A percentile compares a stretch with the other conserved stretches of the same genome.
Evolutionary conservation across 306 rosid species (phyloP).

Genomic region (Vicia faba): DNA sequence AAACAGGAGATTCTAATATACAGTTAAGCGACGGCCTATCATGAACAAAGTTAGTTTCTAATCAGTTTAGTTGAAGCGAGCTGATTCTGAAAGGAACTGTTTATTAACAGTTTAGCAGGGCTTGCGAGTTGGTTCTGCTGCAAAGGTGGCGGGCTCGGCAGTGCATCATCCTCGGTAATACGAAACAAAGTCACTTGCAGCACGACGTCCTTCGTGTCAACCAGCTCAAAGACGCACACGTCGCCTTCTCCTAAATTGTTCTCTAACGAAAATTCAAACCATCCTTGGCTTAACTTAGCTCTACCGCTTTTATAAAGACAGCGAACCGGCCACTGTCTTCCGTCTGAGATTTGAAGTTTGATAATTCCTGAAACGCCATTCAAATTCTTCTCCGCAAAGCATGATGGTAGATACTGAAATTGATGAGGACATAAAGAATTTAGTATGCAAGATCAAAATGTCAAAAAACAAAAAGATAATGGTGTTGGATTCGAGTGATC

Average conservation of each 20-base stretch:
- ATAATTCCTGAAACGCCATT: constrained; percentile 89
- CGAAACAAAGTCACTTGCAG: constrained; percentile 80
- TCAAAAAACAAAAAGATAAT: constrained; percentile 16
- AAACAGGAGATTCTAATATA: constrained; percentile 35
- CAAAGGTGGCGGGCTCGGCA: constrained; percentile 47
- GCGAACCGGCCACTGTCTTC: constrained; percentile 88
- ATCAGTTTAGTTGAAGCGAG: constrained; percentile 41
- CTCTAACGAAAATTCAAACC: constrained; percentile 87
- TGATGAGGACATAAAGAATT: constrained; percentile 27
- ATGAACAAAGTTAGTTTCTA: constrained; percentile 50
- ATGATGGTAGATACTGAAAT: constrained; percentile 92
- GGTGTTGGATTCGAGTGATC: constrained; percentile 37
- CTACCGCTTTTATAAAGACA: constrained; percentile 88
- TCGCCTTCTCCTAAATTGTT: constrained; percentile 95
- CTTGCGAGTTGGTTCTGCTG: constrained; percentile 49
- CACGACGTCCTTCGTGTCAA: constrained; percentile 64
- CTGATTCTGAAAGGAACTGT: constrained; percentile 41
- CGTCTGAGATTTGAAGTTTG: constrained; percentile 79
- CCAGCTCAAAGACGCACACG: constrained; percentile 89
- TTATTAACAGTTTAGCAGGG: constrained; percentile 39
- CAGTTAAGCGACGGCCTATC: constrained; percentile 39
- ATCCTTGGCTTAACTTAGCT: constrained; percentile 96
- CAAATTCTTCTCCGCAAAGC: constrained; percentile 94
- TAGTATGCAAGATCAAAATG: constrained; percentile 14
- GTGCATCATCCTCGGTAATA: constrained; percentile 58